phyloP scores from a whole-genome alignment of 805 yeast species.

The Barnettozyma sp. region DNA sequence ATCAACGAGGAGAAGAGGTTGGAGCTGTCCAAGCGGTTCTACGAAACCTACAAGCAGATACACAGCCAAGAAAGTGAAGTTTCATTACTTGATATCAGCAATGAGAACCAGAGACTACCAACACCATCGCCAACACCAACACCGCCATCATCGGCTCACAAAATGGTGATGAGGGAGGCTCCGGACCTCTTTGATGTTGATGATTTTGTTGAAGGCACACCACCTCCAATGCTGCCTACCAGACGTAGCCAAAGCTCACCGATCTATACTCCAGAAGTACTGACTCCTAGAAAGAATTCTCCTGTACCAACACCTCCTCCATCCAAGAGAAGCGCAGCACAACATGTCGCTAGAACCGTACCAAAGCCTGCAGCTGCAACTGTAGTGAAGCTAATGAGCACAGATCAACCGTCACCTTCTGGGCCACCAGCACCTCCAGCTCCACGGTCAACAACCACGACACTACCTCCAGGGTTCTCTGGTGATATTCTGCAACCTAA shows the following conservation, averaged over 20 bases:
- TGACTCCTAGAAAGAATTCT: conserved; percentile 19
- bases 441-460: conserved; percentile 22
- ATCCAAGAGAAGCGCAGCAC: too few species aligned
- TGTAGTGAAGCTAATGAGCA: conserved; percentile 1
- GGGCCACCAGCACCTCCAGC: conserved; percentile 26
- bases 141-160: not conserved
- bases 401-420: conserved; percentile 5
- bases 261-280: conserved; percentile 10
- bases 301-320: conserved; percentile 16
- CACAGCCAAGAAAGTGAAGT: conserved; percentile 26
- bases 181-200: conserved; percentile 20
- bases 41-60: conserved; percentile 44
- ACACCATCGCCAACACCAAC: not conserved
- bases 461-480: conserved; percentile 33
- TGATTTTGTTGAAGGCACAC: conserved; percentile 14
- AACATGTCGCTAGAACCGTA: conserved; percentile 2
- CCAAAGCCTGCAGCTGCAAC: conserved; percentile 9
- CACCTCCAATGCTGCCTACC: conserved; percentile 18
- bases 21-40: conserved; percentile 49
- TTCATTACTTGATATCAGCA: conserved; percentile 18
- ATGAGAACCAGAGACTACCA: conserved; percentile 4
- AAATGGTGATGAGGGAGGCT: conserved; percentile 2
- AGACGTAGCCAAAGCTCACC: conserved; percentile 9
- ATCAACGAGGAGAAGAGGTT: conserved; percentile 59
- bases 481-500: conserved; percentile 31